Evolutionary conservation across 108 stramenopile genomes (phyloP).

Genomic region (Discostella stelligeroides): DNA sequence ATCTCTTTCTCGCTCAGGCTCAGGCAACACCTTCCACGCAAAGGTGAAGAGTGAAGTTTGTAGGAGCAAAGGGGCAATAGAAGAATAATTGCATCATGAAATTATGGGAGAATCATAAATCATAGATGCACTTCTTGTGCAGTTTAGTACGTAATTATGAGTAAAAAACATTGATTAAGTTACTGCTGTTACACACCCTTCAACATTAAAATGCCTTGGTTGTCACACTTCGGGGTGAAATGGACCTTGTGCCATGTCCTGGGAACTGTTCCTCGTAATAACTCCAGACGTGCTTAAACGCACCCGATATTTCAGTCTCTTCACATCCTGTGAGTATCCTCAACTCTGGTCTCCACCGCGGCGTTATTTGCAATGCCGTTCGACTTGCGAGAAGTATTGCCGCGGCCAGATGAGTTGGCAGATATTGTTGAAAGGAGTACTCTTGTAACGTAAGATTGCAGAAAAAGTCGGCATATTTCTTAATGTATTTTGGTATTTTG

Average conservation of each 20-base stretch:
- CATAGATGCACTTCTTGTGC: not conserved
- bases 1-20: no score
- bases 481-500: conserved; percentile 91
- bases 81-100: no score
- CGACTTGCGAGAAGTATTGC: conserved; percentile 84
- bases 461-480: conserved; percentile 94
- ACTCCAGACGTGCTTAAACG: conserved; percentile 83
- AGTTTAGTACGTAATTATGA: no score
- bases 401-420: conserved; percentile 84
- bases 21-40: no score
- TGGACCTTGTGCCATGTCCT: conserved; percentile 80
- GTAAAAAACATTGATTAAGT: no score
- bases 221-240: conserved; percentile 82
- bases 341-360: conserved; percentile 81
- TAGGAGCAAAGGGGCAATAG: no score
- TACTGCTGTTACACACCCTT: no score
- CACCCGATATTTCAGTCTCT: conserved; percentile 66
- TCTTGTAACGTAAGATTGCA: conserved; percentile 93
- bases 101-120: not conserved
- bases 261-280: conserved; percentile 93
- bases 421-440: conserved; percentile 87
- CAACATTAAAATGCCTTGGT: conserved; percentile 18
- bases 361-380: conserved; percentile 80
- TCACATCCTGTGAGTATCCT: conserved; percentile 74
- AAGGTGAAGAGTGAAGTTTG: no score